Conservation (phyloP, 2,329 filamentous ascomycete species). For the Xylariaceae sp. region DNA sequence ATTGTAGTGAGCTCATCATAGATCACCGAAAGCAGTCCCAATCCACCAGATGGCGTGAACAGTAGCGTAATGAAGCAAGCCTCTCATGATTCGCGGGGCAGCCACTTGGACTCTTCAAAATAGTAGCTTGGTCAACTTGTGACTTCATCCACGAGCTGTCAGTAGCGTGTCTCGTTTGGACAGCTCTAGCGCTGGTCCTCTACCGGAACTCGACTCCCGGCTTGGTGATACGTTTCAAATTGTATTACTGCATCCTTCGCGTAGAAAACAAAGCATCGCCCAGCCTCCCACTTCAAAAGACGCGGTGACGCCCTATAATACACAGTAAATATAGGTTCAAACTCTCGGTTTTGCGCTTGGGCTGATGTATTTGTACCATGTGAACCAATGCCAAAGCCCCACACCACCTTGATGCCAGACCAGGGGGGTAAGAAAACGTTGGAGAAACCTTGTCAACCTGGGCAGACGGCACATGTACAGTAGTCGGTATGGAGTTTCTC, state of each 20-base stretch:
- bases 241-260: constrained; percentile 33
- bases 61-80: constrained; percentile 21
- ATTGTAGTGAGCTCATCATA: constrained; percentile 13
- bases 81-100: constrained; percentile 23
- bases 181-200: constrained; percentile 21
- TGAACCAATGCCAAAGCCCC: constrained; percentile 11
- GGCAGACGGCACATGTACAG: constrained; percentile 17
- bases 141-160: constrained; percentile 11
- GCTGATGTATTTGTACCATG: constrained; percentile 16
- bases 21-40: constrained; percentile 9
- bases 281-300: constrained; percentile 18
- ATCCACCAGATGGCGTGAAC: constrained; percentile 17
- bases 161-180: constrained; percentile 11
- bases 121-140: constrained; percentile 15
- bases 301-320: constrained; percentile 23
- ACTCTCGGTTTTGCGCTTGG: constrained; percentile 1
- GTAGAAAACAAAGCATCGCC: constrained; percentile 22
- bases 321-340: constrained; percentile 28
- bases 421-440: constrained; percentile 13
- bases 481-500: neutral
- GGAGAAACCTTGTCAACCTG: constrained; percentile 28
- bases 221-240: constrained; percentile 33
- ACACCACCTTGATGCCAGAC: constrained; percentile 5
- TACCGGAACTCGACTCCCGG: constrained; percentile 29
- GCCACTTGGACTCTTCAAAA: constrained; percentile 18